Percentiles rank a stretch among this genome's conserved stretches.
Evolutionary conservation across 1,284 basidiomycete genomes (phyloP).

Genomic region (Ceratobasidium sp.): DNA sequence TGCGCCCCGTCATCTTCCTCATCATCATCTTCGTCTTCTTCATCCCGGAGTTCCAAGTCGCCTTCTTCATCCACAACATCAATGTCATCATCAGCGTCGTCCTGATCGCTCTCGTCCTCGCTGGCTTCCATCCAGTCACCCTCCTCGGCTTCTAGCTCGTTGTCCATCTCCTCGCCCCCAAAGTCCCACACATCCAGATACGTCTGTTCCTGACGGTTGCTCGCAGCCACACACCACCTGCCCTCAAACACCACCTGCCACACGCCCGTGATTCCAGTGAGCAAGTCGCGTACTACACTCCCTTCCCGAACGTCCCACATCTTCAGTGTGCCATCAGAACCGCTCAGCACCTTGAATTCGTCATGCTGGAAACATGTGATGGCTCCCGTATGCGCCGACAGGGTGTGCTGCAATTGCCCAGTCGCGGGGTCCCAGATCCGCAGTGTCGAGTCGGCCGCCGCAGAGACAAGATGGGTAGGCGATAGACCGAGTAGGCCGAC

Average conservation of each 20-base stretch:
- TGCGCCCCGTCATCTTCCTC: constrained; percentile 21
- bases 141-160: constrained; percentile 50
- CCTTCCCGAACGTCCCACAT: constrained; percentile 95
- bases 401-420: constrained; percentile 77
- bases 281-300: constrained; percentile 79
- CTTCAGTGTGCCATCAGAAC: constrained; percentile 94
- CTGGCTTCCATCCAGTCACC: constrained; percentile 62
- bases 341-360: constrained; percentile 92
- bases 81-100: constrained; percentile 57
- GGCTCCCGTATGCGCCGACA: constrained; percentile 89
- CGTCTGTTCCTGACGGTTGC: constrained; percentile 79
- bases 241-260: constrained; percentile 97
- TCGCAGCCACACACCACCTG: constrained; percentile 90
- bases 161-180: constrained; percentile 62
- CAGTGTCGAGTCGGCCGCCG: constrained; percentile 91
- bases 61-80: constrained; percentile 56
- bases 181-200: constrained; percentile 89
- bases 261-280: constrained; percentile 88
- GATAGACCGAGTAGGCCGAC: constrained; percentile 89
- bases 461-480: constrained; percentile 87
- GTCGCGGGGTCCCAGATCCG: constrained; percentile 90
- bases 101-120: constrained; percentile 56
- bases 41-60: constrained; percentile 54
- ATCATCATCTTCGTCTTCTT: constrained; percentile 72
- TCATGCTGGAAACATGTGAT: constrained; percentile 98